Evolutionary conservation across 2,329 filamentous ascomycete genomes (phyloP), one percentile per base, ranked within the genome.

Genomic region (Nannizziopsis barbatae): DNA sequence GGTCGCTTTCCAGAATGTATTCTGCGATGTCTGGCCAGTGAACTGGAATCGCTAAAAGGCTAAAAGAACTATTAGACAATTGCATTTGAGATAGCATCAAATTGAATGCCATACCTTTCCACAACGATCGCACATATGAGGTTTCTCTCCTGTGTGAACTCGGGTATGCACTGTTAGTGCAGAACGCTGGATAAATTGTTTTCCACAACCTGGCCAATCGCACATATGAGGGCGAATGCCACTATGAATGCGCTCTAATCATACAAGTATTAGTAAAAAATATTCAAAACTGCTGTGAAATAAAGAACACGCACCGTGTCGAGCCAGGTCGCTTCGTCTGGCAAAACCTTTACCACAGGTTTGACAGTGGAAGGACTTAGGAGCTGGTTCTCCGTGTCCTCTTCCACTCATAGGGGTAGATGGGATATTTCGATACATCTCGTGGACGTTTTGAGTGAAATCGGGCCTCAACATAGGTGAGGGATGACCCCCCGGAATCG

Each of bases 101-200:
- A 10, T 31, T 2, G 45, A 31, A 10, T 11, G 38, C 55, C 76
- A 60, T 74, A 95, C 89, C 82, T 96, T 96, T 65, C 87, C 86
- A 65, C 92, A 96, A 54, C 86, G 81, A 68, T 95, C 92, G 64
- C 92, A 98, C 80, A 92, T 90, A 61, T 98, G 92, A 44, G 92
- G 92, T 70, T 98, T 98, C 71, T 96, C 92, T 55, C 92, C 92
- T 1, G 92, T 96, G 67, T 98, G 92, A 15, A 95, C 89, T 58
- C 92, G 84, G 62, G 86, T 83, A 66, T 96, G 92, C 6, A 98
- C 92, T 0, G 92, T 98, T 64, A 98, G 71, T 17, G 92, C 92
- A 22, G 89, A 95, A 49, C 92, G 79, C 67, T 98, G 92, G 58
- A 98, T 98, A 64, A 98, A 98, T 62, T 90, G 86, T 69, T 96